Base-by-base conservation (phyloP, 2,329 filamentous ascomycete genomes). In the Clonostachys rosea region DNA sequence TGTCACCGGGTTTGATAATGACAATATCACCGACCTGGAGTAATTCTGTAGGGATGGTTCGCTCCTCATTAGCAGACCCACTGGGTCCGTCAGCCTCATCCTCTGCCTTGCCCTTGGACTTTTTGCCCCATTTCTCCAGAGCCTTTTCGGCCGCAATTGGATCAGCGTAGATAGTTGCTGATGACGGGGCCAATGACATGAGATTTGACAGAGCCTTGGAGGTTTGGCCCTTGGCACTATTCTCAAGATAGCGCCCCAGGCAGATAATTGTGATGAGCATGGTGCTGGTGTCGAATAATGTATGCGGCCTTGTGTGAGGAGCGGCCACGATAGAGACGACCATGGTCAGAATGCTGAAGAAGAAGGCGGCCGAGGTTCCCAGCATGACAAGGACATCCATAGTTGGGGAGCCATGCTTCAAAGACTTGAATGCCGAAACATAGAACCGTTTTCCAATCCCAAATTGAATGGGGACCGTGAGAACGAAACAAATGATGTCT, bases 201-300 rank as follows among this genome's bases (percentile, higher is more conserved):
- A 99, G 81, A 20, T 86, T 81, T 8, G 92, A 97, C 4, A 99
- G 78, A 1, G 94, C 94, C 62, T 89, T 94, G 6, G 91, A 96
- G 0, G 94, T 99, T 68, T 97, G 89, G 0, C 94, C 94, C 70
- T 97, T 99, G 45, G 94, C 94, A 16, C 85, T 76, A 62, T 97
- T 99, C 68, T 99, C 94, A 16, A 99, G 70, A 70, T 87, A 99
- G 35, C 94, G 85, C 5, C 94, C 90, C 4, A 99, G 71, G 2
- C 87, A 91, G 64, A 96, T 90, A 63, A 99, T 97, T 0, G 91
- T 96, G 64, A 99, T 91, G 45, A 99, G 77, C 94, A 97, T 99
- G 18, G 91, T 96, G 67, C 91, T 96, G 2, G 94, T 99, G 61
- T 99, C 94, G 59, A 99, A 99, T 14, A 96, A 87, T 3, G 91